phyloP scores from a whole-genome alignment of 2,329 filamentous ascomycete genomes.

The Coniella lustricola region DNA sequence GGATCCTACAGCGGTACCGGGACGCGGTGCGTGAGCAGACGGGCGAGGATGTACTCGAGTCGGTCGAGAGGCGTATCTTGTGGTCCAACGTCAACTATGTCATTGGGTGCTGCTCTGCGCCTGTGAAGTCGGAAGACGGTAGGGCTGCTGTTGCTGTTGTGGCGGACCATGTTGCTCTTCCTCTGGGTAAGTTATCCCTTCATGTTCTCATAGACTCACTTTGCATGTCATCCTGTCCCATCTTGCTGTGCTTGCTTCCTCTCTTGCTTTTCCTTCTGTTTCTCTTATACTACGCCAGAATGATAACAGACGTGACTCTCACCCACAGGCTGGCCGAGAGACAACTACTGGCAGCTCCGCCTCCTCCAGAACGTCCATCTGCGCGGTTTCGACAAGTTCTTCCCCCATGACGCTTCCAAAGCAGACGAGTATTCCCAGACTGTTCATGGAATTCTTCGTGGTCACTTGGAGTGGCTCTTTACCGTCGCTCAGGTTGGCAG shows the following conservation, averaged over 20 bases:
- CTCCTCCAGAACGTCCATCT: constrained; percentile 10
- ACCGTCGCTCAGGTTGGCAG: not conserved
- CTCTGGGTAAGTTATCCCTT: constrained; percentile 6
- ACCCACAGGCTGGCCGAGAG: constrained; percentile 17
- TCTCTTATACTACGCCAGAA: too few relatives aligned
- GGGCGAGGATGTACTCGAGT: not conserved
- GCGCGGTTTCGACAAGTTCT: not conserved
- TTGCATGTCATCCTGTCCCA: not conserved
- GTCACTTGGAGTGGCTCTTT: constrained; percentile 18
- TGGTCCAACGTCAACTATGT: constrained; percentile 19
- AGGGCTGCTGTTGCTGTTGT: constrained; percentile 8
- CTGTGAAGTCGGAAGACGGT: not conserved
- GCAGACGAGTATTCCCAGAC: not conserved
- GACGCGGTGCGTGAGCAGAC: not conserved
- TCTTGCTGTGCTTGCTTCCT: not conserved
- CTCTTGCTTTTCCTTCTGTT: too few relatives aligned
- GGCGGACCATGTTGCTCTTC: constrained; percentile 19
- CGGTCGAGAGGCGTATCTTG: constrained; percentile 14
- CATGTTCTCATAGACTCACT: not conserved
- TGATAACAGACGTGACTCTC: too few relatives aligned
- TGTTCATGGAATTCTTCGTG: not conserved
- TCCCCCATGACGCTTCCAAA: not conserved
- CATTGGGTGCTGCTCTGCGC: constrained; percentile 15
- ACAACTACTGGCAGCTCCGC: constrained; percentile 20
- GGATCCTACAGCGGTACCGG: not conserved